A percentile compares a stretch with the other conserved stretches of the same genome.
Conservation (phyloP, 176 grass and related monocot species). For the Avena atlantica region DNA sequence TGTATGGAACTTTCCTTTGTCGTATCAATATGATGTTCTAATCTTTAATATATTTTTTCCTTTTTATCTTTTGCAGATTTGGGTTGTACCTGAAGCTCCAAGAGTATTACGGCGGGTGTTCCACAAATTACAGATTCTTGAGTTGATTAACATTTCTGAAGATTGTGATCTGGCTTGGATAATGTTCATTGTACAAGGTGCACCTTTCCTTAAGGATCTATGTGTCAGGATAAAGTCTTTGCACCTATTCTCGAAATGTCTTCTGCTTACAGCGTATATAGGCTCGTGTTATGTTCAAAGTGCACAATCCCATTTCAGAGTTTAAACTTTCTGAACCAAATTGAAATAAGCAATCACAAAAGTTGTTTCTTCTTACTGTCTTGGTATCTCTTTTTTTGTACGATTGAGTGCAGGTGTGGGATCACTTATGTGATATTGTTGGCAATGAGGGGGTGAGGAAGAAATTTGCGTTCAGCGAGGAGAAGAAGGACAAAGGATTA, state of each 20-base stretch:
- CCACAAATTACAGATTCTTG: not conserved
- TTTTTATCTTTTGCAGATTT: not conserved
- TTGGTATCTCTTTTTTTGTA: not conserved
- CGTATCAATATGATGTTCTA: not conserved
- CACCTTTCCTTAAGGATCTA: not conserved
- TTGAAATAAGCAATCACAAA: not conserved
- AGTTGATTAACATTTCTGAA: not conserved
- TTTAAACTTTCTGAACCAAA: not conserved
- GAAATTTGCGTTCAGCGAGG: not conserved
- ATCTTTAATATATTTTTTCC: not conserved
- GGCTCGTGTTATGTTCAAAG: not conserved
- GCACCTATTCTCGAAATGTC: not conserved
- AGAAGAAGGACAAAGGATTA: not conserved
- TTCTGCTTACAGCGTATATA: not conserved
- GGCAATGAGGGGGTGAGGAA: not conserved
- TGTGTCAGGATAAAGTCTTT: not conserved
- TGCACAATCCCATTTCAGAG: not conserved
- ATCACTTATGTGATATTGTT: not conserved
- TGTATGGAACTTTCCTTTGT: not conserved
- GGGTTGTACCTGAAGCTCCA: not conserved
- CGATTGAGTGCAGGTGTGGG: not conserved
- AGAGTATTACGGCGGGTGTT: not conserved
- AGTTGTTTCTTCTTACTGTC: not conserved
- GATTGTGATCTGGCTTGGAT: not conserved
- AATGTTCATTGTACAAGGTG: not conserved